Evolutionary conservation across 768 basidiomycete genomes (phyloP), one percentile per base, ranked within the genome.

Genomic region (Lanmaoa rubissima): DNA sequence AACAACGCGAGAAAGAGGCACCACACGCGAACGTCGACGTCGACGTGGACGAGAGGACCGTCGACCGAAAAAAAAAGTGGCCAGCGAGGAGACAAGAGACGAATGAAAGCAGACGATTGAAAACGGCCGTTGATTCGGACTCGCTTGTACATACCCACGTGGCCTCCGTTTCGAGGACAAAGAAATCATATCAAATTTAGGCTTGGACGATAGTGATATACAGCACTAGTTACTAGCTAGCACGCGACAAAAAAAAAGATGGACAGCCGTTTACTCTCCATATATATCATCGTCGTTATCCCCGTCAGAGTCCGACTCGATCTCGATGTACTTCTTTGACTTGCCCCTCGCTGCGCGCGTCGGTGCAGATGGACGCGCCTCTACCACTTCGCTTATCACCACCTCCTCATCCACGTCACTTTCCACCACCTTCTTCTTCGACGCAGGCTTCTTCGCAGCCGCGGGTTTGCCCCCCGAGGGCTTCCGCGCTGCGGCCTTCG

Each of bases 321-420:
- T 75, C 61, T 87, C 86, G 12, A 88, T 75, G 70, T 85, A 89
- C 60, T 84, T 83, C 78, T 84, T 85, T 51, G 77, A 65, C 42
- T 75, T 74, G 10, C 73, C 76, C 54, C 78, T 68, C 12, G 78
- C 79, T n/a, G 80, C 75, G 26, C 85, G 79, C 51, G 75, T 75
- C 13, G 81, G 77, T 24, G 75, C 74, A 19, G 72, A 66, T 12
- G 70, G 63, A 4, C 79, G 80, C 31, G 73, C 55, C 42, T 79
- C 79, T 8, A 74, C 74, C 17, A 74, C 61, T 12, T 78, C 80
- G 40, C 80, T 79, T 58, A 76, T 69, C n/a, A 69, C 31, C n/a
- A 62, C 11, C 40, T 44, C 70, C 24, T 79, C 81, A 11, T 82
- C 79, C 46, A 79, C 78, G 26, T 79, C 78, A 36, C 72, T 73